Evolutionary conservation across 2,329 filamentous ascomycete genomes (phyloP).

Genomic region (Teratosphaeriaceae sp.): DNA sequence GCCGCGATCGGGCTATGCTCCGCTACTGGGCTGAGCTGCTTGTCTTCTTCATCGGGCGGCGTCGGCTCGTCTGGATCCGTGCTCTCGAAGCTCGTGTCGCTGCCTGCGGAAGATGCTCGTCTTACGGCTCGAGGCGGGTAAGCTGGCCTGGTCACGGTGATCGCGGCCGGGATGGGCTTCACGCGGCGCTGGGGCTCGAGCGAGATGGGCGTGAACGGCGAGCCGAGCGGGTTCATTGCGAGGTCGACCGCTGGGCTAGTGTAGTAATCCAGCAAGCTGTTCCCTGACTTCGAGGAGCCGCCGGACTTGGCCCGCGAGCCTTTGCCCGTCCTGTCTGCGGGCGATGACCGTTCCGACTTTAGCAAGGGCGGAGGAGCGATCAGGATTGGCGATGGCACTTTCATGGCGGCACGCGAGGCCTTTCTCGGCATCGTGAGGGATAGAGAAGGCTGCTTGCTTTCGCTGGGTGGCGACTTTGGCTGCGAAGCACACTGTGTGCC

Average conservation of each 20-base stretch:
- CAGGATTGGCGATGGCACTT: slow-evolving; percentile 9
- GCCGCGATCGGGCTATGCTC: slow-evolving; percentile 37
- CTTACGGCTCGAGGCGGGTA: slow-evolving; percentile 19
- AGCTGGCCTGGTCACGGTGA: slow-evolving; percentile 17
- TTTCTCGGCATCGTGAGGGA: slow-evolving; percentile 19
- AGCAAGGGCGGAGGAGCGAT: slow-evolving; percentile 9
- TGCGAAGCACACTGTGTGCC: neutral
- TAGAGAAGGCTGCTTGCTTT: slow-evolving; percentile 12
- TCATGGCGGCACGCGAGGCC: slow-evolving; percentile 5
- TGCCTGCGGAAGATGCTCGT: slow-evolving; percentile 22
- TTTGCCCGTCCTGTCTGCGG: slow-evolving; percentile 4
- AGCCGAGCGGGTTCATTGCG: slow-evolving; percentile 5
- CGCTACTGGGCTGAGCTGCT: slow-evolving; percentile 36
- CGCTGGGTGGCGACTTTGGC: slow-evolving; percentile 14
- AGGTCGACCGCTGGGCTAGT: slow-evolving; percentile 21
- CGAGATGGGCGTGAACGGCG: slow-evolving; percentile 18
- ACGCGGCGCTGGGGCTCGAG: slow-evolving; percentile 16
- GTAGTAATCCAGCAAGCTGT: slow-evolving; percentile 25
- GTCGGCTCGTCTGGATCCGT: slow-evolving; percentile 40
- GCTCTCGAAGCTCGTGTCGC: slow-evolving; percentile 43
- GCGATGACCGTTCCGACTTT: too few relatives aligned
- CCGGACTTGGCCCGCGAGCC: slow-evolving; percentile 6
- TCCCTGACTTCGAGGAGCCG: slow-evolving; percentile 9
- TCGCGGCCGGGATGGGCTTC: slow-evolving; percentile 14
- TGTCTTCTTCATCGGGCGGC: slow-evolving; percentile 38